These are phyloP conservation scores for Cladosporium velox DNA, from an alignment of 2,329 filamentous ascomycete genomes.

Conservation along the genomic window DNA sequence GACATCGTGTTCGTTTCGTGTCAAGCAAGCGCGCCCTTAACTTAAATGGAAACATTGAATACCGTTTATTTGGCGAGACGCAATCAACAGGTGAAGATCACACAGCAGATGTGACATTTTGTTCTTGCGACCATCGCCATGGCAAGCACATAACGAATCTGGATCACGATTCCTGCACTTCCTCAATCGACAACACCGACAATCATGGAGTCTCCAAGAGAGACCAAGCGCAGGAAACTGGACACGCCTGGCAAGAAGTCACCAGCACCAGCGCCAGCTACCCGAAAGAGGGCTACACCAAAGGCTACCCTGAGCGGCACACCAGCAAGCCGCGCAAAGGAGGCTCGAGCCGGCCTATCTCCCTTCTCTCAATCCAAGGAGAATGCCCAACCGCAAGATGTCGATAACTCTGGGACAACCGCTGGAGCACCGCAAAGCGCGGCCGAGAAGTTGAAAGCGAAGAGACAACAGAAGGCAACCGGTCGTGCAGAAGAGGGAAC, in stretches of 20 bases:
- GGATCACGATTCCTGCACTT: not conserved
- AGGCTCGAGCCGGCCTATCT: conserved; percentile 8
- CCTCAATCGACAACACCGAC: not conserved
- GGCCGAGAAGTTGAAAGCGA: conserved; percentile 13
- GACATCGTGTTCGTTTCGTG: not conserved
- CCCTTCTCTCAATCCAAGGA: conserved; percentile 12
- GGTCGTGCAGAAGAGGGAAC: conserved; percentile 16
- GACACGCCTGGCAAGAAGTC: conserved; percentile 25
- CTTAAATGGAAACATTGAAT: not conserved
- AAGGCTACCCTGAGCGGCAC: conserved; percentile 5
- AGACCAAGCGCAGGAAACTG: conserved; percentile 36
- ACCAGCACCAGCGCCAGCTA: conserved; percentile 12
- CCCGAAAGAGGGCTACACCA: conserved; percentile 18
- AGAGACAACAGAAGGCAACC: conserved; percentile 4
- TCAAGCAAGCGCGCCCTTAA: not conserved
- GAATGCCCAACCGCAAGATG: conserved; percentile 21
- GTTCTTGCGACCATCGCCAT: not conserved
- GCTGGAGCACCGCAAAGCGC: conserved; percentile 21
- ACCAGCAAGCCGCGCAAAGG: conserved; percentile 18
- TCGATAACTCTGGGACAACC: conserved; percentile 1
- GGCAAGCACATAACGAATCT: not conserved
- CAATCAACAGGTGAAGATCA: not conserved
- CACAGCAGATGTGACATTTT: not conserved
- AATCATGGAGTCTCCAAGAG: conserved; percentile 32
- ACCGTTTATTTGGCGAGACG: not conserved